phyloP scores from a whole-genome alignment of 345 rosid genomes.

The Syzygium jambos region DNA sequence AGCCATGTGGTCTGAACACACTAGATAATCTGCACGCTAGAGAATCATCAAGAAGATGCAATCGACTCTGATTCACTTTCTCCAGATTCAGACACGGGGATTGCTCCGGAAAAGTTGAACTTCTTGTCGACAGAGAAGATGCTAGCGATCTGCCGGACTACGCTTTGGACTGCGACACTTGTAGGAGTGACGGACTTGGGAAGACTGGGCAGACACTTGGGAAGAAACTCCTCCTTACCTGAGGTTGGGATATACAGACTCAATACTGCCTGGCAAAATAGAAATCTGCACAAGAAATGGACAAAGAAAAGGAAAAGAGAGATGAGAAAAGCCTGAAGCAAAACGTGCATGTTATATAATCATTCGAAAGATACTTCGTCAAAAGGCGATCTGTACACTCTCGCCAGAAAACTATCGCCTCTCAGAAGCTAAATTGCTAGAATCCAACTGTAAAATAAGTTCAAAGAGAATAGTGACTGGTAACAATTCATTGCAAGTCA shows the following conservation, averaged over 20 bases:
- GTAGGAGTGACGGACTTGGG: constrained; percentile 44
- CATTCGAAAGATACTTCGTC: neutral
- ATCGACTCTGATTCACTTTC: constrained; percentile 9
- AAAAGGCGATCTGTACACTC: neutral
- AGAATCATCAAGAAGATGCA: constrained; percentile 8
- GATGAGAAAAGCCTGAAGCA: neutral
- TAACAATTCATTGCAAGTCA: neutral
- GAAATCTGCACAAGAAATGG: constrained; percentile 41
- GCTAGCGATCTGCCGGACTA: constrained; percentile 53
- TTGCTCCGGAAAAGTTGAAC: constrained; percentile 47
- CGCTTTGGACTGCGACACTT: constrained; percentile 26
- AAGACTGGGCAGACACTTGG: constrained; percentile 68
- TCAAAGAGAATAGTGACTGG: neutral
- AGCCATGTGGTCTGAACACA: neutral
- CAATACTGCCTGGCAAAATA: constrained; percentile 69
- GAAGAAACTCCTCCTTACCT: constrained; percentile 56
- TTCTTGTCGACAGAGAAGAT: constrained; percentile 42
- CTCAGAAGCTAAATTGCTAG: neutral
- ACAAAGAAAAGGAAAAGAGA: neutral
- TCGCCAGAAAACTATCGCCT: neutral
- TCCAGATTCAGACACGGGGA: constrained; percentile 9
- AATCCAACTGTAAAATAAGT: neutral
- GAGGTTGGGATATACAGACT: constrained; percentile 37
- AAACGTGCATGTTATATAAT: neutral
- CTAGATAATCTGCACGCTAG: neutral